Percentiles rank a stretch among this genome's conserved stretches.
phyloP scores from a whole-genome alignment of 192 early-diverging fungal species.

The Dissophora globulifera region DNA sequence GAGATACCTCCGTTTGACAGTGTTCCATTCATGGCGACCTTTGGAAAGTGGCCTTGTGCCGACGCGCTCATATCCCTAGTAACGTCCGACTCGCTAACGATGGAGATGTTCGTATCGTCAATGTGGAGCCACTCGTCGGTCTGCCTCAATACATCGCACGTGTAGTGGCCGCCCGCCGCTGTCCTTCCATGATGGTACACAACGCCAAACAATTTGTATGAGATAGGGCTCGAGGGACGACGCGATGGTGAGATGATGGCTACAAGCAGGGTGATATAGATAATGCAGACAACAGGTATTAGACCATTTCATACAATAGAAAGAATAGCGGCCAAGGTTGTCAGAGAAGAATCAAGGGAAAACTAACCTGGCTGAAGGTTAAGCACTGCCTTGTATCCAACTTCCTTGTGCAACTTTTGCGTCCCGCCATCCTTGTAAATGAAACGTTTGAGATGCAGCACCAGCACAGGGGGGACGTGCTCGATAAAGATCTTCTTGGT shows the following conservation, averaged over 20 bases:
- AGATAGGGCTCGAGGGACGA: constrained; percentile 53
- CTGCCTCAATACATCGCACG: constrained; percentile 85
- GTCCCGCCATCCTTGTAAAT: constrained; percentile 82
- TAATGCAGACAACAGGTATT: too few relatives aligned
- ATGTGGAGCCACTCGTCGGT: constrained; percentile 88
- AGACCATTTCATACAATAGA: too few relatives aligned
- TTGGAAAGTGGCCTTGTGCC: neutral
- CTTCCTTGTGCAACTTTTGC: constrained; percentile 88
- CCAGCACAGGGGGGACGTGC: constrained; percentile 85
- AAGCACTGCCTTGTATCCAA: constrained; percentile 75
- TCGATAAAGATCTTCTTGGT: constrained; percentile 91
- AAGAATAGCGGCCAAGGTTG: too few relatives aligned
- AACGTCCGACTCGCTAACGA: constrained; percentile 69
- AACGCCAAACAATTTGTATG: constrained; percentile 86
- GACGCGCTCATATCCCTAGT: constrained; percentile 30
- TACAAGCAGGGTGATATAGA: too few relatives aligned
- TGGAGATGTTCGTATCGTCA: constrained; percentile 86
- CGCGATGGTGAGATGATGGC: constrained; percentile 71
- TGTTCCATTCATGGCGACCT: constrained; percentile 8
- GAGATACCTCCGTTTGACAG: constrained; percentile 22
- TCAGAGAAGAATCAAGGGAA: neutral
- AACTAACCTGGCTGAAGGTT: constrained; percentile 69
- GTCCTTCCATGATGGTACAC: constrained; percentile 95
- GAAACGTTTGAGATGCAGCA: constrained; percentile 96
- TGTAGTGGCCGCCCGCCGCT: constrained; percentile 96